Evolutionary conservation across 768 basidiomycete genomes (phyloP), one percentile per base, ranked within the genome.

Genomic region (Lactarius trivialis): DNA sequence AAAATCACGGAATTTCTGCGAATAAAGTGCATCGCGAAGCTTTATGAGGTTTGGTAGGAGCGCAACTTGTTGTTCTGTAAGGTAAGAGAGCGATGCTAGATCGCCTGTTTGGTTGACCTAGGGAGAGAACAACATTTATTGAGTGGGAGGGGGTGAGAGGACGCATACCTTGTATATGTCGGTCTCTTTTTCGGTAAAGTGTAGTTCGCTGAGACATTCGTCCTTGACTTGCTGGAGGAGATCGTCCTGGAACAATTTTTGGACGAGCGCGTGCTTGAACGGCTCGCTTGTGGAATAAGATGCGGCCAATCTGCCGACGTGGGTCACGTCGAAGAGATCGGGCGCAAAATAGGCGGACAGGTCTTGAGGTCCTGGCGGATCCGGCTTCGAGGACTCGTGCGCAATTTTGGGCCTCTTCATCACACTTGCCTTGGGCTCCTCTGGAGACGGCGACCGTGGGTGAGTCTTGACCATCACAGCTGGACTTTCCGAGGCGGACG

Each of bases 71-170:
- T 82, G 76, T 33, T 85, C 77, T 8, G 87, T 81, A 60, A 98
- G 87, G 74, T 88, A 97, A 60, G 88, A 88, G 33, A 98, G 82
- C 14, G 96, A 98, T 17, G 93, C 89, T 26, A 98, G 84, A 76
- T 98, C 96, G 67, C 95, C 95, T 0, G 96, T 97, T 78, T 98
- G 96, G 74, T 94, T 88, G 69, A 98, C 89, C 95, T 98, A 48
- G 43, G 19, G 43, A 19, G 11, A 45, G 32, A n/a, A 39, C 30
- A 30, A 30, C n/a, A 30, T 30, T 30, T 30, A 39, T 33, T 43
- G 19, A 32, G 56, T 14, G 24, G n/a, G 36, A 1, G 32, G 4
- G 48, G 43, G 28, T 15, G 26, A 43, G 8, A 19, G 21, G 49
- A 26, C 45, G 36, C 76, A 62, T 63, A 89, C 91, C 85, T 91